Base-by-base conservation (phyloP, 2,329 filamentous ascomycete genomes). In the Hirsutella thompsonii region DNA sequence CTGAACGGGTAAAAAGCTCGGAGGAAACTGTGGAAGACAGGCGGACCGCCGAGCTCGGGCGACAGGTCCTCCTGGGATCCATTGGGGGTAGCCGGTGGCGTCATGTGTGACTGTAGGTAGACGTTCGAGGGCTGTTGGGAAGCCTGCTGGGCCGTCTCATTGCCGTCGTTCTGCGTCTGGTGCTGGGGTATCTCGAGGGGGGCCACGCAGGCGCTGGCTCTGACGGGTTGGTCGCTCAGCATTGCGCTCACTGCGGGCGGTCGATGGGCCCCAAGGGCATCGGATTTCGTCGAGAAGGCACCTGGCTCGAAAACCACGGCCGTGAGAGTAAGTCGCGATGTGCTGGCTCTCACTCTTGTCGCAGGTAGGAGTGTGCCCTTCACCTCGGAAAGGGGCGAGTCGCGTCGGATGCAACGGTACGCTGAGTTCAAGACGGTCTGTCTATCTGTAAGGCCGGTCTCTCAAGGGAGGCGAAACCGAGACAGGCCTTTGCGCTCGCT, bases 1-100 rank as follows among this genome's bases (percentile, higher is more conserved):
- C 89, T 80, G 59, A 95, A 98, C 20, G 87, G 83, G 59, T 94
- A 94, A 56, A 94, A 90, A 38, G 92, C 92, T 49, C 92, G 83
- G 36, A 98, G 70, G 56, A 94, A 98, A 67, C 92, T 94, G 70
- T 93, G 84, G 57, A 95, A 94, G 44, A 88, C 70, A 2, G 82
- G 75, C 47, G 76, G 69, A 6, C 28, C 38, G 5, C 3, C 62
- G 39, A 62, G 52, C 50, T 61, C 55, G 13, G 59, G 55, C 42
- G 53, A 54, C 33, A 74, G 68, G 48, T 73, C 67, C 55, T 86
- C 80, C 55, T 73, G 72, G 20, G 76, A 79, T 53, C 72, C 72
- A 60, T 80, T 79, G 16, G 84, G 85, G 8, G 84, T 89, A 46
- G 80, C 67, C 34, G 85, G 84, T 21, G 85, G 84, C 38, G 83